Evolutionary conservation across 139 green algal species (phyloP), one percentile per base, ranked within the genome.

Genomic region (Micractinium sp.): DNA sequence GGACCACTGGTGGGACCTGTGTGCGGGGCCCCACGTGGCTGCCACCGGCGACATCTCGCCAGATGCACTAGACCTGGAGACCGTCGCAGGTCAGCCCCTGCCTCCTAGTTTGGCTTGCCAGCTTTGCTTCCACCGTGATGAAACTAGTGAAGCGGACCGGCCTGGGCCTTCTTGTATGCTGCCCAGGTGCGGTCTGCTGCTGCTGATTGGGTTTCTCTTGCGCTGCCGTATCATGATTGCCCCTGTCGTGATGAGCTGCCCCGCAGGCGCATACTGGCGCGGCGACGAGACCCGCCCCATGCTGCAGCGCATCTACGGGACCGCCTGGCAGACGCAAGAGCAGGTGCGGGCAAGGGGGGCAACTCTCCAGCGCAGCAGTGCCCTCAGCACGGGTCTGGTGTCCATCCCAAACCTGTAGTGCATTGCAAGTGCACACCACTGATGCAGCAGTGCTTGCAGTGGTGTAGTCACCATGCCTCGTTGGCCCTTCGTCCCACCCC

Each of bases 261-360:
- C n/a, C 61, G 60, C 86, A 95, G 95, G 95, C 38, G 95, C 95
- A 0, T 98, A 98, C 93, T 98, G 96, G 97, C 92, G 98, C 18
- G 98, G 98, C 1, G 97, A 99, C 86, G 98, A 99, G 93, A 95
- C 89, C 14, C 94, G 93, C 27, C 88, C 94, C 20, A 96, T 97
- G 96, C 93, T 99, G 90, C 95, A 98, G 93, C 95, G 98, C 67
- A 94, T 99, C 25, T 99, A 99, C 89, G 98, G 98, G 86, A 99
- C 97, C 0, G 98, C 96, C 2, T 99, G 97, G 96, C 88, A 96
- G 89, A 96, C 73, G 0, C 88, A 92, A 47, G 92, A 93, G 78
- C 94, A 98, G 94, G 93, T 97, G 63, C 3, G 23, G 63, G 63
- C 63, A 5, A 12, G 63, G 47, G 47, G 47, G 47, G 47, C 47